phyloP scores from a whole-genome alignment of 805 yeast species.

The Saccharomyces jurei region DNA sequence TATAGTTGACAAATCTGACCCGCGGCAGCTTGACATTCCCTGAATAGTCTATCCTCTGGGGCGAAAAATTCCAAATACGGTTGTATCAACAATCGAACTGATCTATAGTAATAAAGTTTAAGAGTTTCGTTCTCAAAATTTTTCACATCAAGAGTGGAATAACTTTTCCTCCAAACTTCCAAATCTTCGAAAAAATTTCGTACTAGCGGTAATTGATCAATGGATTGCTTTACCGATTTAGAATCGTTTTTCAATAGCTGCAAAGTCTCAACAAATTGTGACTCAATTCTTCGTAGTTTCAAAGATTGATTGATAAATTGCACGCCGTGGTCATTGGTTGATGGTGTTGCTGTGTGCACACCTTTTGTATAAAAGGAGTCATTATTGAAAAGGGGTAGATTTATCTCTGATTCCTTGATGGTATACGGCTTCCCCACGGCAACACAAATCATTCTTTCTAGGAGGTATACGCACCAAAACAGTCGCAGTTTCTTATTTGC shows the following conservation, averaged over 20 bases:
- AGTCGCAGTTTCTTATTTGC: constrained; percentile 41
- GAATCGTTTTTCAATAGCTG: constrained; percentile 31
- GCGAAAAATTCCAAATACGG: constrained; percentile 56
- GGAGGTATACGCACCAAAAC: constrained; percentile 58
- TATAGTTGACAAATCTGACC: constrained; percentile 61
- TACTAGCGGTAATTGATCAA: constrained; percentile 42
- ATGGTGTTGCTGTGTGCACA: constrained; percentile 1
- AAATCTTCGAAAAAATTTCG: constrained; percentile 45
- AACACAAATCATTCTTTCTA: constrained; percentile 54
- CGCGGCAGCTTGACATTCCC: constrained; percentile 65
- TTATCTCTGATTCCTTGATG: constrained; percentile 43
- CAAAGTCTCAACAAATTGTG: constrained; percentile 47
- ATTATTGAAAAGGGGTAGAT: constrained; percentile 43
- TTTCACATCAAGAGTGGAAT: constrained; percentile 32
- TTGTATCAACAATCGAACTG: constrained; percentile 52
- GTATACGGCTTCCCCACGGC: constrained; percentile 54
- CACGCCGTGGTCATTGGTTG: constrained; percentile 19
- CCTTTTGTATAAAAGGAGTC: constrained; percentile 28
- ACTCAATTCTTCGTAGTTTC: constrained; percentile 50
- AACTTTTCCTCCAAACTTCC: constrained; percentile 44
- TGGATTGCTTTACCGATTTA: constrained; percentile 7
- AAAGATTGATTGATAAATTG: constrained; percentile 52
- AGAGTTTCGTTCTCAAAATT: constrained; percentile 54
- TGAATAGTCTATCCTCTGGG: constrained; percentile 51
- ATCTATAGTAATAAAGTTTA: constrained; percentile 49